Conservation (phyloP, 2,329 filamentous ascomycete genomes). For the Trichoderma harzianum region DNA sequence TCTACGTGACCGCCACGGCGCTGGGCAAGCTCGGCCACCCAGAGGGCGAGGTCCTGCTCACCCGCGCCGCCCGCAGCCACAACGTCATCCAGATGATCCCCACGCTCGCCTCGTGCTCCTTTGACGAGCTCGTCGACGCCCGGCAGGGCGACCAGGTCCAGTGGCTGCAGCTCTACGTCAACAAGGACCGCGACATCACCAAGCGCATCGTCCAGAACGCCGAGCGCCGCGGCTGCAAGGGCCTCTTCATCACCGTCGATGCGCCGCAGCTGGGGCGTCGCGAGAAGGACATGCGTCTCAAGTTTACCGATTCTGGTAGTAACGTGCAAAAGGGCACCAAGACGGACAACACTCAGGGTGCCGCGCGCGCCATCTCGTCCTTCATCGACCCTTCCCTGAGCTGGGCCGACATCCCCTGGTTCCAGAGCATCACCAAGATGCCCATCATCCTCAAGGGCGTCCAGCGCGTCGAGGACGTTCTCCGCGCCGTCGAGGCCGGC, state of each 20-base stretch:
- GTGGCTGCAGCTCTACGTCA: conserved; percentile 97
- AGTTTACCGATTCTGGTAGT: conserved; percentile 80
- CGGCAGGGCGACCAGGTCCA: conserved; percentile 75
- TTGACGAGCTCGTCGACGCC: conserved; percentile 95
- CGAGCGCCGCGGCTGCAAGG: conserved; percentile 87
- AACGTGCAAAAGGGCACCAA: conserved; percentile 73
- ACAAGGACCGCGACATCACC: conserved; percentile 90
- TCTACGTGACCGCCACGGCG: conserved; percentile 95
- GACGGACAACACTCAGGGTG: conserved; percentile 86
- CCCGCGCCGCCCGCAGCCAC: conserved; percentile 78
- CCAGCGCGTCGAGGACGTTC: conserved; percentile 91
- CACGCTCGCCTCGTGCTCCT: conserved; percentile 91
- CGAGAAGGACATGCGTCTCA: conserved; percentile 96
- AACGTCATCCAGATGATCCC: conserved; percentile 98
- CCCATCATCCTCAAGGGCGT: conserved; percentile 96
- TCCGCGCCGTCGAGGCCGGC: conserved; percentile 76
- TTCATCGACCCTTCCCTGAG: conserved; percentile 95
- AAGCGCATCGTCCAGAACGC: conserved; percentile 87
- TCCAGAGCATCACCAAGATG: conserved; percentile 84
- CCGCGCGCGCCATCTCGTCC: conserved; percentile 87
- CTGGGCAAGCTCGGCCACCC: conserved; percentile 91
- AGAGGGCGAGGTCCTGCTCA: conserved; percentile 91
- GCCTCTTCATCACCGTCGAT: conserved; percentile 96
- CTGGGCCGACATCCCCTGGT: conserved; percentile 96
- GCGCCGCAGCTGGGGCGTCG: conserved; percentile 90